Percentiles rank a stretch among this genome's conserved stretches.
phyloP scores from a whole-genome alignment of 1,139 yeast species.

The Pichia sp. region DNA sequence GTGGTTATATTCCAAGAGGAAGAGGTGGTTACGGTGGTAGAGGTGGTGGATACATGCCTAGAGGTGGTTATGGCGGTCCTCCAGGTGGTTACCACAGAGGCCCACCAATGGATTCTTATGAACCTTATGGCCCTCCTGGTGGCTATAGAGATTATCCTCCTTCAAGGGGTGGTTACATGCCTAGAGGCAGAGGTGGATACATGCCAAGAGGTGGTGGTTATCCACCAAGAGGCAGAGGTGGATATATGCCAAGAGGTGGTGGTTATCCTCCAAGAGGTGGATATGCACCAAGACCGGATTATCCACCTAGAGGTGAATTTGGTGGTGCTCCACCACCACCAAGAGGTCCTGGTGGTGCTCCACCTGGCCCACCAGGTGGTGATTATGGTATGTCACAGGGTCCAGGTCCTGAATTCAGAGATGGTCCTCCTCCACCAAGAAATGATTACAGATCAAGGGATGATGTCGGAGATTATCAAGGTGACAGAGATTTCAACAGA shows the following conservation, averaged over 20 bases:
- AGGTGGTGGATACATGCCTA: slow-evolving; percentile 31
- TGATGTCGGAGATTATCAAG: slow-evolving; percentile 23
- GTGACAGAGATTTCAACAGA: slow-evolving; percentile 32
- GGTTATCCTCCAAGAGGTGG: slow-evolving; percentile 31
- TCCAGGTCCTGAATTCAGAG: slow-evolving; percentile 30
- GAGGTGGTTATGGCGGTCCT: slow-evolving; percentile 26
- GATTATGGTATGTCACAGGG: slow-evolving; percentile 26
- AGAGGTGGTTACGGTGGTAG: slow-evolving; percentile 34
- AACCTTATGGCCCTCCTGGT: slow-evolving; percentile 26
- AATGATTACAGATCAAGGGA: slow-evolving; percentile 30
- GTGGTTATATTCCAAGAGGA: slow-evolving; percentile 25
- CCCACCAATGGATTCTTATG: slow-evolving; percentile 35
- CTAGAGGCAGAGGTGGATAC: slow-evolving; percentile 23
- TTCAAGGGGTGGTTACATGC: slow-evolving; percentile 16
- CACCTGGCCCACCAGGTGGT: slow-evolving; percentile 22
- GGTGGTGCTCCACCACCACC: slow-evolving; percentile 25
- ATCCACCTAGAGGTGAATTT: slow-evolving; percentile 22
- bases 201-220: slow-evolving; percentile 20
- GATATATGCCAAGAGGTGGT: slow-evolving; percentile 28
- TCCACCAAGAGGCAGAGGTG: slow-evolving; percentile 18
- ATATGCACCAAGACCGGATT: slow-evolving; percentile 22
- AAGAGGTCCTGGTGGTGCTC: slow-evolving; percentile 19
- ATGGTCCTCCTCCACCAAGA: slow-evolving; percentile 26
- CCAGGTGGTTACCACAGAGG: slow-evolving; percentile 28
- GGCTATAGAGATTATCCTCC: slow-evolving; percentile 23